Evolutionary conservation across 1,284 basidiomycete genomes (phyloP), one percentile per base, ranked within the genome.

Genomic region (Heterobasidion parviporum): DNA sequence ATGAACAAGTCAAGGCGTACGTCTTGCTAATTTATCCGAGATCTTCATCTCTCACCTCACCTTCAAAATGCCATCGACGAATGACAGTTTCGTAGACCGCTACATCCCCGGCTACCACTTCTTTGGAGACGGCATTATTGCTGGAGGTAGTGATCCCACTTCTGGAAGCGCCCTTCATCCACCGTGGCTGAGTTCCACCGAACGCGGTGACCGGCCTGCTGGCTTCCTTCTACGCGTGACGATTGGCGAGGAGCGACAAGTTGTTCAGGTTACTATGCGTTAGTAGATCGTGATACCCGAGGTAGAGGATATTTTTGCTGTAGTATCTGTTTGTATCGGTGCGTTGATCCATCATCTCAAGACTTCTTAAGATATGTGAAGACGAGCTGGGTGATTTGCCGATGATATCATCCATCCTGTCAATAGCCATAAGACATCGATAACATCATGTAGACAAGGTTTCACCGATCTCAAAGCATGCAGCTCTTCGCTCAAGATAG

Each of bases 61-160:
- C 32, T 36, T 6, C 33, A 2, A 10, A 15, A 16, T 15, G 12
- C n/a, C 10, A 5, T 15, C 9, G n/a, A 18, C n/a, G 51, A 48
- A 18, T 33, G 38, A 9, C 62, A 88, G 84, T 53, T 90, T 88
- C 66, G 80, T 89, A 3, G 84, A 87, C 66, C 83, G 90, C 3
- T 92, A 92, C 66, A 91, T 93, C 57, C 90, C 90, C 1, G 90
- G 89, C 4, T 93, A 93, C 64, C 81, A 92, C 56, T 88, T 92
- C 67, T 91, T 89, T 64, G 78, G 77, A 1, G 74, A 79, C 44
- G 75, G 78, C 7, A 67, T 78, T 14, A 65, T 67, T 4, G 53
- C 65, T 10, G 71, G 70, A 18, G 64, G 65, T 45, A 57, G 61
- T 56, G 59, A 55, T 16, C 58, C 54, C 18, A 54, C 55, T n/a